Percentiles rank a stretch among this genome's conserved stretches.
These are phyloP conservation scores for Cyphellophora attinorum DNA, from an alignment of 2,329 filamentous ascomycete genomes.

Conservation along the genomic window DNA sequence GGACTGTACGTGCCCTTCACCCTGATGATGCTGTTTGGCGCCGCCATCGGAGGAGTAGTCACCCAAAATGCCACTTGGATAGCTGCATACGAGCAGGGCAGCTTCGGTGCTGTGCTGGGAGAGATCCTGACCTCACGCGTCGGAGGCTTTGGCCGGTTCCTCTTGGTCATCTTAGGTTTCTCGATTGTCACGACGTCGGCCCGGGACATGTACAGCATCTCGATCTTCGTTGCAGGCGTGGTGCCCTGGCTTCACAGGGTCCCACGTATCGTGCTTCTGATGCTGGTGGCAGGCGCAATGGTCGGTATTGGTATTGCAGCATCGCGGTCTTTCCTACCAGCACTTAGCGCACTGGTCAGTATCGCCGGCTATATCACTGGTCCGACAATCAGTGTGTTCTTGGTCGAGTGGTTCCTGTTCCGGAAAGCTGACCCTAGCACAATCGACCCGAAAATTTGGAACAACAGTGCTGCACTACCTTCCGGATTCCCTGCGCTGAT, in stretches of 20 bases:
- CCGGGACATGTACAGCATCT: constrained; percentile 20
- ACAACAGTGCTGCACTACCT: constrained; percentile 48
- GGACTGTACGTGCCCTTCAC: constrained; percentile 48
- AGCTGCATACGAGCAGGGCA: constrained; percentile 42
- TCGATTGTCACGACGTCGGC: constrained; percentile 56
- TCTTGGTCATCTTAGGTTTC: constrained; percentile 51
- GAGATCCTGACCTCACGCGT: constrained; percentile 54
- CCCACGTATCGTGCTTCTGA: constrained; percentile 3
- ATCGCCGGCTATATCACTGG: constrained; percentile 15
- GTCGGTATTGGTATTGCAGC: constrained; percentile 5
- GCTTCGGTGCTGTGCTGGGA: constrained; percentile 45
- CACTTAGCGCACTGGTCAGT: constrained; percentile 32
- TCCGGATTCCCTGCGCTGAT: constrained; percentile 51
- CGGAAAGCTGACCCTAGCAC: constrained; percentile 34
- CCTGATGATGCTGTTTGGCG: constrained; percentile 53
- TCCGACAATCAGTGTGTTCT: constrained; percentile 9
- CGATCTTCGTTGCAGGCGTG: constrained; percentile 1
- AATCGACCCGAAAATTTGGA: constrained; percentile 55
- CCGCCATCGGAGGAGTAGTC: constrained; percentile 54
- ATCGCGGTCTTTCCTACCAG: constrained; percentile 3
- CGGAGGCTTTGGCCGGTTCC: constrained; percentile 48
- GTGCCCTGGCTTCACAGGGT: constrained; percentile 4
- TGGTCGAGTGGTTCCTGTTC: constrained; percentile 53
- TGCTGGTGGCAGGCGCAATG: constrained; percentile 3
- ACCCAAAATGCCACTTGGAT: constrained; percentile 36